Conservation (phyloP, 768 basidiomycete species). For the Butyriboletus loyo region DNA sequence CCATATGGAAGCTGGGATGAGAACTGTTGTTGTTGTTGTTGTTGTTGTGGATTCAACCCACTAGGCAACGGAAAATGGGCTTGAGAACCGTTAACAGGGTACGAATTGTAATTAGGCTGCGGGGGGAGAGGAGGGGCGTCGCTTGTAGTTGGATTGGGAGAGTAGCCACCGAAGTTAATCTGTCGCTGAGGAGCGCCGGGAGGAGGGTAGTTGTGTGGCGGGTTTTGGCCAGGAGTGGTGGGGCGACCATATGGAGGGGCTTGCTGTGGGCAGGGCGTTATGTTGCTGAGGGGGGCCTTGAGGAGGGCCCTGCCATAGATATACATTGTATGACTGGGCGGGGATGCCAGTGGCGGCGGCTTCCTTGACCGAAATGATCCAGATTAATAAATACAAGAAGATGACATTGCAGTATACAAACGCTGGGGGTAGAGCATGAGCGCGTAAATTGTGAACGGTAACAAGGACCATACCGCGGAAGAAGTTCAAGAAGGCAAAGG, state of each 20-base stretch:
- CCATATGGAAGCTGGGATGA: not conserved
- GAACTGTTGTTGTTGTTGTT: not conserved
- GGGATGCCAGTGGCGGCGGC: slow-evolving; percentile 1
- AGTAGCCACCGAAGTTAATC: slow-evolving; percentile 1
- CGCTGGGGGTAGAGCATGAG: slow-evolving; percentile 8
- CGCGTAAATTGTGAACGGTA: not conserved
- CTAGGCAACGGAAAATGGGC: slow-evolving; percentile 2
- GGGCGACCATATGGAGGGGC: not conserved
- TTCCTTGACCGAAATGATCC: slow-evolving; percentile 24
- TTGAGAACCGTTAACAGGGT: slow-evolving; percentile 14
- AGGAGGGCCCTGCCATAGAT: slow-evolving; percentile 7
- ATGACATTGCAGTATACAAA: slow-evolving; percentile 24
- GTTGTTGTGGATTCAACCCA: not conserved
- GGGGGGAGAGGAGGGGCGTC: slow-evolving; percentile 6
- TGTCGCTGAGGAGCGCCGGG: not conserved
- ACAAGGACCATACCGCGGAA: slow-evolving; percentile 17
- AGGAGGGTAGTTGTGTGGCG: slow-evolving; percentile 2
- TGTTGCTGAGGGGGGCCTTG: slow-evolving; percentile 2
- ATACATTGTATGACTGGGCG: slow-evolving; percentile 6
- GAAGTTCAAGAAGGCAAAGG: slow-evolving; percentile 22
- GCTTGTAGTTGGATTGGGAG: slow-evolving; percentile 1
- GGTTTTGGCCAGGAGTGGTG: not conserved
- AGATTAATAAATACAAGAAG: slow-evolving; percentile 25
- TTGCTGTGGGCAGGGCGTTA: slow-evolving; percentile 3
- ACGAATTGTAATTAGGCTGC: slow-evolving; percentile 15